Evolutionary conservation across 805 yeast species (phyloP).

Genomic region (Nakazawaea ishiwadae): DNA sequence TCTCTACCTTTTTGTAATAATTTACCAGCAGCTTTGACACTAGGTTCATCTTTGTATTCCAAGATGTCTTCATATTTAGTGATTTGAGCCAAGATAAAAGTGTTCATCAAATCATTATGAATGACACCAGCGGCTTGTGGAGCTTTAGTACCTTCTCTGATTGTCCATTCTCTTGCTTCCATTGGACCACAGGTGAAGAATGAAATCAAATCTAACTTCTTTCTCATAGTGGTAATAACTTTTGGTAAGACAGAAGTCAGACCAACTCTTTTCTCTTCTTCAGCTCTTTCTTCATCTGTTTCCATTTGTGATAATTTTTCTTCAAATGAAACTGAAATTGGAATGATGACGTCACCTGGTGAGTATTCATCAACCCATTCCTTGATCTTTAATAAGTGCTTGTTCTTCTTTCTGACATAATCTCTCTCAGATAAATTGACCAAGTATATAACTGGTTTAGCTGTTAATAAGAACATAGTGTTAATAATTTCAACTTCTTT

Average conservation of each 20-base stretch:
- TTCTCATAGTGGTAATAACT: slow-evolving; percentile 63
- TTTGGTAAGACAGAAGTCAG: slow-evolving; percentile 52
- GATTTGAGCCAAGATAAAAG: slow-evolving; percentile 77
- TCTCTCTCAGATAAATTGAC: slow-evolving; percentile 73
- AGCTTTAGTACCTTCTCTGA: slow-evolving; percentile 69
- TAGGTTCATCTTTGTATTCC: slow-evolving; percentile 46
- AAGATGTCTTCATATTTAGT: slow-evolving; percentile 59
- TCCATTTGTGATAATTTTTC: slow-evolving; percentile 87
- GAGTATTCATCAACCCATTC: slow-evolving; percentile 66
- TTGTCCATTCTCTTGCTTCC: slow-evolving; percentile 88
- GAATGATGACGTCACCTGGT: slow-evolving; percentile 80
- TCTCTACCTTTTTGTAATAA: slow-evolving; percentile 69
- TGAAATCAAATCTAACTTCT: slow-evolving; percentile 65
- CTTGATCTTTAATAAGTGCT: slow-evolving; percentile 44
- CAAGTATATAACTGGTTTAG: slow-evolving; percentile 81
- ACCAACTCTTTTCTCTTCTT: slow-evolving; percentile 30
- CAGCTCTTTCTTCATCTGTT: slow-evolving; percentile 44
- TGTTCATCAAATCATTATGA: slow-evolving; percentile 78
- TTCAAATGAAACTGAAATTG: slow-evolving; percentile 89
- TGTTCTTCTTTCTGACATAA: slow-evolving; percentile 48
- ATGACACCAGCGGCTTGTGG: slow-evolving; percentile 90
- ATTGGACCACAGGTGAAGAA: slow-evolving; percentile 84
- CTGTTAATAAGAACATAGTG: slow-evolving; percentile 70
- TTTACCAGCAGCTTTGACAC: slow-evolving; percentile 53
- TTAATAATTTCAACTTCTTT: slow-evolving; percentile 67